Evolutionary conservation across 805 yeast species (phyloP).

Genomic region (Candida vaughaniae): DNA sequence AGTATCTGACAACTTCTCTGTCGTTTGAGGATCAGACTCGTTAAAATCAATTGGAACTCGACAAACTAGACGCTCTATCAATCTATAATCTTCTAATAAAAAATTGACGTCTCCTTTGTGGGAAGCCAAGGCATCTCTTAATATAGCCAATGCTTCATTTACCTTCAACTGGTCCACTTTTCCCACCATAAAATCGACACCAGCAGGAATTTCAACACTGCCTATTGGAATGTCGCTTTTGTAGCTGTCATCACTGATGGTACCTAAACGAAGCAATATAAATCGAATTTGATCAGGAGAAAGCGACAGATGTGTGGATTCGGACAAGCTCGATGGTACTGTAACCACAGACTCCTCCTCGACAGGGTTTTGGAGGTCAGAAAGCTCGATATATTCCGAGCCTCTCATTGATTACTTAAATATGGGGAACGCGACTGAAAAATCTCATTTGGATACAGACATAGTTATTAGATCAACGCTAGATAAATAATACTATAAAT

Average conservation of each 20-base stretch:
- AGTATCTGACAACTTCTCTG: not conserved
- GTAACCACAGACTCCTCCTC: too few relatives aligned
- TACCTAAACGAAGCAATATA: conserved; percentile 22
- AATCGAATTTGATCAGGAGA: conserved; percentile 13
- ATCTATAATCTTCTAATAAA: conserved; percentile 30
- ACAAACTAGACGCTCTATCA: conserved; percentile 21
- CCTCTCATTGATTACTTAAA: too few relatives aligned
- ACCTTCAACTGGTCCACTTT: conserved; percentile 23
- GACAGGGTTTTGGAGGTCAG: too few relatives aligned
- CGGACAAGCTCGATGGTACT: too few relatives aligned
- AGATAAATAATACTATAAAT: too few relatives aligned
- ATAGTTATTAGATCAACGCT: too few relatives aligned
- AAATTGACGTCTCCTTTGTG: conserved; percentile 37
- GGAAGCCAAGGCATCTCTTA: conserved; percentile 35
- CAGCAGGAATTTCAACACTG: conserved; percentile 12
- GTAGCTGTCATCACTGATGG: conserved; percentile 21
- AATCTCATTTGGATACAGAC: too few relatives aligned
- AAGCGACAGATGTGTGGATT: too few relatives aligned
- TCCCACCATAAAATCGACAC: conserved; percentile 25
- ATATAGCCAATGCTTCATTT: conserved; percentile 27
- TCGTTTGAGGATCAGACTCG: not conserved
- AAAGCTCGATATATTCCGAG: conserved; percentile 13
- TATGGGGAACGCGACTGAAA: too few relatives aligned
- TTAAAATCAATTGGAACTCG: conserved; percentile 3
- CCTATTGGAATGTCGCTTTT: conserved; percentile 4